phyloP scores from a whole-genome alignment of 768 basidiomycete species.

The Pisolithus microcarpus region DNA sequence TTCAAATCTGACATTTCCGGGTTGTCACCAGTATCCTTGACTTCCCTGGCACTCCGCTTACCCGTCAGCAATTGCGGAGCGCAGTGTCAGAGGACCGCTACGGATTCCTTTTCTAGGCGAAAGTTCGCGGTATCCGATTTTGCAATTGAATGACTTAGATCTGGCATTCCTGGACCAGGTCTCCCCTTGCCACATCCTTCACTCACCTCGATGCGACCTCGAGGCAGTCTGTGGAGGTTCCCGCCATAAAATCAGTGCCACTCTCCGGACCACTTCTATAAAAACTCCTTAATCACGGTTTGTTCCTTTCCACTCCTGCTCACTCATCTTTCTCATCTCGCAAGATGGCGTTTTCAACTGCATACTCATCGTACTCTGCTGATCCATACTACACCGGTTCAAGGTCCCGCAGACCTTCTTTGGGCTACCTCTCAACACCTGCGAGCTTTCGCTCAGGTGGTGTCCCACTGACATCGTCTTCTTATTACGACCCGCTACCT shows the following conservation, averaged over 20 bases:
- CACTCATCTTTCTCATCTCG: constrained; percentile 3
- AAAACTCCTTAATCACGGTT: constrained; percentile 5
- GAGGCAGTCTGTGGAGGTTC: constrained; percentile 15
- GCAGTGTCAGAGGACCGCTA: constrained; percentile 1
- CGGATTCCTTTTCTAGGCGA: not conserved
- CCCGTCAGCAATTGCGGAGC: constrained; percentile 2
- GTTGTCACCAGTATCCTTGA: not conserved
- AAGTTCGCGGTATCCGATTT: constrained; percentile 9
- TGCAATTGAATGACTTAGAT: constrained; percentile 16
- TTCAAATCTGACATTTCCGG: not conserved
- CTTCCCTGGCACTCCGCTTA: constrained; percentile 18
- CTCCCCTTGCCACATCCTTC: constrained; percentile 9
- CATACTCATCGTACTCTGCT: constrained; percentile 17
- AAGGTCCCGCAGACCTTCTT: constrained; percentile 26
- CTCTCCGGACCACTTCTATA: constrained; percentile 15
- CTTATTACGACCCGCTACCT: constrained; percentile 36
- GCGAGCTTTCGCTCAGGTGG: constrained; percentile 9
- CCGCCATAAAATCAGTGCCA: constrained; percentile 13
- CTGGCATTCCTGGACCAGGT: constrained; percentile 6
- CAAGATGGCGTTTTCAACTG: constrained; percentile 33
- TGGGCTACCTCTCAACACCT: constrained; percentile 27
- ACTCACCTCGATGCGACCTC: constrained; percentile 23
- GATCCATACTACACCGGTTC: constrained; percentile 30
- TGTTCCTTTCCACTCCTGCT: constrained; percentile 2
- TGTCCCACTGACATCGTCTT: constrained; percentile 27